phyloP scores from a whole-genome alignment of 2,329 filamentous ascomycete genomes.

The Coccinonectria pachysandricola region DNA sequence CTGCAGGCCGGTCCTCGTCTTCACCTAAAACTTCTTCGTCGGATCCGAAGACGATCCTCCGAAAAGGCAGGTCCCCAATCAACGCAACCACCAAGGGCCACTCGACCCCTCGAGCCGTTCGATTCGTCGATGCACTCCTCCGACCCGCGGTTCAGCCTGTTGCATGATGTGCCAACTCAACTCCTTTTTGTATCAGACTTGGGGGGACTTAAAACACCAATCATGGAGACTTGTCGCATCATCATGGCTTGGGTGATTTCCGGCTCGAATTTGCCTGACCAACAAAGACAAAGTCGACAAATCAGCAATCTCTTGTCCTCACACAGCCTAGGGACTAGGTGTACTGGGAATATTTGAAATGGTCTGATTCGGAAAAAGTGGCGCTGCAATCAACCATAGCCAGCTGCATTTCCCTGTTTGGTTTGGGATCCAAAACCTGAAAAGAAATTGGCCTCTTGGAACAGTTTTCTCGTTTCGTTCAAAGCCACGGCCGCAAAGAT shows the following conservation, averaged over 20 bases:
- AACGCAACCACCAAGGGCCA: constrained; percentile 26
- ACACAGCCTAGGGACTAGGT: constrained; percentile 18
- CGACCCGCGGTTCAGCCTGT: constrained; percentile 27
- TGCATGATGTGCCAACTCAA: constrained; percentile 24
- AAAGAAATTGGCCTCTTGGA: constrained; percentile 20
- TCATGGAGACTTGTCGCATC: no score
- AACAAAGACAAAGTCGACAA: constrained; percentile 12
- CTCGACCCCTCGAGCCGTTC: constrained; percentile 29
- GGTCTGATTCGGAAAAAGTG: constrained; percentile 21
- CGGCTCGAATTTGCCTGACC: constrained; percentile 17
- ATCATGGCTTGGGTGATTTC: constrained; percentile 13
- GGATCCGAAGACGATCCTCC: constrained; percentile 34
- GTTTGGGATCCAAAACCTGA: constrained; percentile 16
- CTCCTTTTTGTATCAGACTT: constrained; percentile 6
- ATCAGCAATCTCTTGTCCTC: constrained; percentile 2
- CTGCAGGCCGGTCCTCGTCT: constrained; percentile 52
- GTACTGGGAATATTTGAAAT: constrained; percentile 20
- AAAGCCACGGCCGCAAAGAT: constrained; percentile 18
- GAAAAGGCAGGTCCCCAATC: constrained; percentile 30
- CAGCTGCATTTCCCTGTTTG: constrained; percentile 18
- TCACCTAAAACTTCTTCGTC: constrained; percentile 30
- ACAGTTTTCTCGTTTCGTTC: constrained; percentile 17
- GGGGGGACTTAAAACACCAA: neutral
- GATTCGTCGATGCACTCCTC: constrained; percentile 30
- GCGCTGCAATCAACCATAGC: constrained; percentile 22